Percentiles rank a stretch among this genome's conserved stretches.
phyloP scores from a whole-genome alignment of 352 stramenopile species.

The Hyphochytrium catenoides region DNA sequence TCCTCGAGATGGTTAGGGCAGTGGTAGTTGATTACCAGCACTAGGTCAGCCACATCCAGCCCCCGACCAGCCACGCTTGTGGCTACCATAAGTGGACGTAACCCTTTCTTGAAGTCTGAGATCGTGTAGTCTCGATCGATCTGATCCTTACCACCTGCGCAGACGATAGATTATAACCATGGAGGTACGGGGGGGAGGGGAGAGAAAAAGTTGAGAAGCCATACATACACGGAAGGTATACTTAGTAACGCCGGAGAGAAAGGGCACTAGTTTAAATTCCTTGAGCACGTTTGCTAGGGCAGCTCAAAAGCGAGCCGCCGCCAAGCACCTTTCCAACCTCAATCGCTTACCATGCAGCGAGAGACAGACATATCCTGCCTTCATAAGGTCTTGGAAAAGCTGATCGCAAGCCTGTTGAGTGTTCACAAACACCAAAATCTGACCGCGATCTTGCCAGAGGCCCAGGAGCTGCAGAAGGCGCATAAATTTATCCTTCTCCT shows the following conservation, averaged over 20 bases:
- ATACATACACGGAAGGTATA: neutral
- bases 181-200: too few relatives aligned
- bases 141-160: conserved; percentile 88
- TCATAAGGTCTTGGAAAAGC: conserved; percentile 88
- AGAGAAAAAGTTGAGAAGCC: too few relatives aligned
- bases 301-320: too few relatives aligned
- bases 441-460: conserved; percentile 87
- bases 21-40: conserved; percentile 98
- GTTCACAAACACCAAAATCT: conserved; percentile 97
- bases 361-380: conserved; percentile 80
- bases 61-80: conserved; percentile 89
- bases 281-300: too few relatives aligned
- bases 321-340: neutral
- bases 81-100: conserved; percentile 72
- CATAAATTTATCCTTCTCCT: conserved; percentile 97
- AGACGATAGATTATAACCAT: too few relatives aligned
- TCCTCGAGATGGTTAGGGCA: conserved; percentile 98
- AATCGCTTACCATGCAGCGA: conserved; percentile 73
- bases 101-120: conserved; percentile 93
- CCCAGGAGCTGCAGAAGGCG: conserved; percentile 86
- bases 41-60: conserved; percentile 92
- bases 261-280: too few relatives aligned
- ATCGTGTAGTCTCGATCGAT: conserved; percentile 97
- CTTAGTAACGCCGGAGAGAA: too few relatives aligned
- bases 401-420: conserved; percentile 90